Evolutionary conservation across 225 moss, liverwort and hornwort genomes (phyloP).

Genomic region (Bryum argenteum): DNA sequence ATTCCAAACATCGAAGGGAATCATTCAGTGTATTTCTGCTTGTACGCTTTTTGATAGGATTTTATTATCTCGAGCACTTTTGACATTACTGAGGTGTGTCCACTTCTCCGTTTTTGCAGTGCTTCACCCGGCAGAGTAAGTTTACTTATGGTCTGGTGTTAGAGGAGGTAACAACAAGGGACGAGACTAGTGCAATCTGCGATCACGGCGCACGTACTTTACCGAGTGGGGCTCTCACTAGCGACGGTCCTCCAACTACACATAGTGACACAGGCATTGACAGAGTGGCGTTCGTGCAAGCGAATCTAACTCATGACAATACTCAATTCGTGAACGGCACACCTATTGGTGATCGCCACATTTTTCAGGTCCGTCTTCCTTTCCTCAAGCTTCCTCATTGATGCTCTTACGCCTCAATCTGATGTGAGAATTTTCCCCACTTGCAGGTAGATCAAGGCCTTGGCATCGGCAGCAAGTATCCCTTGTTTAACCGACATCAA

Average conservation of each 20-base stretch:
- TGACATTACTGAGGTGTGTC: conserved; percentile 1
- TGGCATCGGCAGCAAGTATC: conserved; percentile 87
- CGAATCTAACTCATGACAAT: conserved; percentile 89
- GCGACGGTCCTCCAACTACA: conserved; percentile 82
- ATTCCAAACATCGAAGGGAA: neutral
- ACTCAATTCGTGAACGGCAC: conserved; percentile 88
- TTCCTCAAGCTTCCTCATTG: neutral
- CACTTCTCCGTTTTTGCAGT: conserved; percentile 19
- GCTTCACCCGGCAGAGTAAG: conserved; percentile 83
- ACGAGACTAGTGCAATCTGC: conserved; percentile 91
- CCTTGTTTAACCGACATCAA: conserved; percentile 86
- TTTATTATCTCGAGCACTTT: neutral
- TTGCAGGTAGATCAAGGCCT: conserved; percentile 83
- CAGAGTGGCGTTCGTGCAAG: conserved; percentile 88
- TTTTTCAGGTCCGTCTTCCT: conserved; percentile 55
- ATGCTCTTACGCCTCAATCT: neutral
- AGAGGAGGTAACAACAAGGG: conserved; percentile 97
- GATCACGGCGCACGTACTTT: conserved; percentile 78
- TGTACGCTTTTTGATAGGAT: neutral
- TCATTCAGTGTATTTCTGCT: neutral
- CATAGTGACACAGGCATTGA: conserved; percentile 93
- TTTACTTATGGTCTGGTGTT: conserved; percentile 87
- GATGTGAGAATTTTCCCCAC: neutral
- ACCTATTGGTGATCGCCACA: conserved; percentile 81
- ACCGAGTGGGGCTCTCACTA: conserved; percentile 65